Conservation (phyloP, 2,329 filamentous ascomycete genomes). For the Emericellopsis atlantica region DNA sequence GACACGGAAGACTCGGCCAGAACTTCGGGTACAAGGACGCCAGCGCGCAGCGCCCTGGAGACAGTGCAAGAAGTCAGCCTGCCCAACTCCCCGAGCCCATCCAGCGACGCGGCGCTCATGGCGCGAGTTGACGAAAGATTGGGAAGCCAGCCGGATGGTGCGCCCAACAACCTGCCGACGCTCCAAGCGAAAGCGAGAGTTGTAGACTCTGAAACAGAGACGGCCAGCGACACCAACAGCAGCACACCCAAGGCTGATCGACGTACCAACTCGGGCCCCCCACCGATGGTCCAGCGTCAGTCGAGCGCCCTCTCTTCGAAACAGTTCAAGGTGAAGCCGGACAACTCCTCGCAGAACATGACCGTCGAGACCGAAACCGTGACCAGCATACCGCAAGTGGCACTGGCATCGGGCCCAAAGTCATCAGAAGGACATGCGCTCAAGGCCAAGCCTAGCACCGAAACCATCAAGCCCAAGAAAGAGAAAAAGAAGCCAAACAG, state of each 20-base stretch:
- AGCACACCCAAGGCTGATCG: constrained; percentile 34
- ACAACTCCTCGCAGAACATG: constrained; percentile 80
- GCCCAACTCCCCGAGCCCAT: constrained; percentile 51
- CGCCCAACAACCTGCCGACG: constrained; percentile 24
- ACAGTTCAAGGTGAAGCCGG: constrained; percentile 57
- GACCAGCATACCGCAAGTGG: constrained; percentile 74
- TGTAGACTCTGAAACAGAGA: constrained; percentile 29
- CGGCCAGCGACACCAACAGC: constrained; percentile 46
- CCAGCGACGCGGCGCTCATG: constrained; percentile 27
- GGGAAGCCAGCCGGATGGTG: constrained; percentile 25
- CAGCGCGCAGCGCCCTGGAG: constrained; percentile 56
- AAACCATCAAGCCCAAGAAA: constrained; percentile 90
- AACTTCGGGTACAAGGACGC: constrained; percentile 43
- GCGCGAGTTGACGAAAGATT: constrained; percentile 40
- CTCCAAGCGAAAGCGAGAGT: constrained; percentile 33
- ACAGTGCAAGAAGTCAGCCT: constrained; percentile 87
- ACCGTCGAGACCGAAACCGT: constrained; percentile 97
- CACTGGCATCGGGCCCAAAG: constrained; percentile 53
- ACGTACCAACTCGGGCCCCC: constrained; percentile 32
- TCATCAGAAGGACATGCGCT: constrained; percentile 59
- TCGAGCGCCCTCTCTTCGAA: constrained; percentile 53
- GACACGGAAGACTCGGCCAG: constrained; percentile 37
- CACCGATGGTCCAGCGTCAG: constrained; percentile 47
- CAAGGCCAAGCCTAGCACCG: constrained; percentile 78
- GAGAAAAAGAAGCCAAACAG: constrained; percentile 72